Conservation (phyloP, 2,329 filamentous ascomycete genomes). For the Colletotrichum sp. region DNA sequence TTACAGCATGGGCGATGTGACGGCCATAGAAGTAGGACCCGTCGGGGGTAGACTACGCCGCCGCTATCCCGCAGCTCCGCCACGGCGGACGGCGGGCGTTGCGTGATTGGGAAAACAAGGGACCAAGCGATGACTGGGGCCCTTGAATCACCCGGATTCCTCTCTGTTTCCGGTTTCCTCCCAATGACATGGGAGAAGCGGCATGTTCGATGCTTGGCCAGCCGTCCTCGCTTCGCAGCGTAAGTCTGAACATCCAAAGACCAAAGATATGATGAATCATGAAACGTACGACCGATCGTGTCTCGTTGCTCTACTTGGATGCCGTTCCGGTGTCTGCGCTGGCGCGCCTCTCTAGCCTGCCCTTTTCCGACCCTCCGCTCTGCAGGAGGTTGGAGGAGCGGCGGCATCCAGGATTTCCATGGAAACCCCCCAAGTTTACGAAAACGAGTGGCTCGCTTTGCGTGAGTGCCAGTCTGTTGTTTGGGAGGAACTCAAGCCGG, state of each 20-base stretch:
- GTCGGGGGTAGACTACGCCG: background rate
- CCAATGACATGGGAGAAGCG: background rate
- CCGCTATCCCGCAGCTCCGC: background rate
- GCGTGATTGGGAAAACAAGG: background rate
- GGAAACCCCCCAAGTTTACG: background rate
- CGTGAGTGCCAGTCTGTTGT: accelerated
- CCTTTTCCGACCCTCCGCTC: background rate
- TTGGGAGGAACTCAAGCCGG: background rate
- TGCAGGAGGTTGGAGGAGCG: background rate
- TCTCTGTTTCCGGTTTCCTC: background rate
- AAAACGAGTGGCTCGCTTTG: background rate
- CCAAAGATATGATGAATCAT: background rate
- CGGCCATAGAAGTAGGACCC: background rate
- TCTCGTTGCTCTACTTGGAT: background rate
- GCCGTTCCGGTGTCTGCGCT: background rate
- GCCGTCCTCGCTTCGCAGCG: background rate
- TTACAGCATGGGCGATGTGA: background rate
- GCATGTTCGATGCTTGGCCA: background rate
- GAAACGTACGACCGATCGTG: background rate
- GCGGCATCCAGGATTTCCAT: background rate
- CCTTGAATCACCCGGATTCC: background rate
- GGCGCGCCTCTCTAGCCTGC: background rate
- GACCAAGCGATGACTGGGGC: background rate
- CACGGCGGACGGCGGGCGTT: background rate
- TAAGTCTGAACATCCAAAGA: background rate